Evolutionary conservation across 1,284 basidiomycete species (phyloP).

Genomic region (Rugosomyces carneus): DNA sequence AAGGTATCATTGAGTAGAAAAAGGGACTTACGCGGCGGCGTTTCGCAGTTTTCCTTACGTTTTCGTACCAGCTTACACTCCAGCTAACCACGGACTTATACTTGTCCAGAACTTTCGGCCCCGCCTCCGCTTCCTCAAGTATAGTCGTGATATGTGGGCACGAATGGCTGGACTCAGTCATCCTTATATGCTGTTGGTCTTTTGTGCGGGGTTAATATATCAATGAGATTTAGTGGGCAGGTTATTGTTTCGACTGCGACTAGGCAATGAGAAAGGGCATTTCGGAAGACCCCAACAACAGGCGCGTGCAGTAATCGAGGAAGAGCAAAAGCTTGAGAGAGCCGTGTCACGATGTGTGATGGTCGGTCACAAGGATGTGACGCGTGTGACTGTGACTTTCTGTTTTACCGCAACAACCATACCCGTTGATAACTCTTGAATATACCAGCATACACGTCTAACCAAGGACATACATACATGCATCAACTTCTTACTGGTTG

Average conservation of each 20-base stretch:
- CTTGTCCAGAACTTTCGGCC: slow-evolving; percentile 25
- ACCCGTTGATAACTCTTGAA: too few species aligned
- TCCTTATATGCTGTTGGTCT: background rate
- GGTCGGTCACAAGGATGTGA: too few species aligned
- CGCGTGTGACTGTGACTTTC: too few species aligned
- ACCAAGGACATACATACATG: too few species aligned
- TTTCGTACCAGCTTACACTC: slow-evolving; percentile 33
- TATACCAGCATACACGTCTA: background rate
- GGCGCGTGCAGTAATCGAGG: too few species aligned
- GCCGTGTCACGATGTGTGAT: too few species aligned
- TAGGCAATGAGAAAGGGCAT: too few species aligned
- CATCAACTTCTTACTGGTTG: slow-evolving; percentile 8
- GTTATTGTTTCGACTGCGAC: too few species aligned
- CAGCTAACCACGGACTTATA: slow-evolving; percentile 38
- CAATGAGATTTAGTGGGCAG: background rate
- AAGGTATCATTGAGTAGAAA: background rate
- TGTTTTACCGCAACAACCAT: too few species aligned
- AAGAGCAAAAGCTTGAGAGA: too few species aligned
- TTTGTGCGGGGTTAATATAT: background rate
- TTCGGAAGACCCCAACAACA: too few species aligned
- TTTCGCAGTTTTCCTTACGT: slow-evolving; percentile 30
- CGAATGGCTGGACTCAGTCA: slow-evolving; percentile 10
- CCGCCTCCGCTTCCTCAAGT: slow-evolving; percentile 21
- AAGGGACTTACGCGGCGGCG: slow-evolving; percentile 34
- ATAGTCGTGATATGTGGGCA: slow-evolving; percentile 35